Base-by-base conservation (phyloP, 495 filamentous ascomycete genomes). In the Penicillium paxilli region DNA sequence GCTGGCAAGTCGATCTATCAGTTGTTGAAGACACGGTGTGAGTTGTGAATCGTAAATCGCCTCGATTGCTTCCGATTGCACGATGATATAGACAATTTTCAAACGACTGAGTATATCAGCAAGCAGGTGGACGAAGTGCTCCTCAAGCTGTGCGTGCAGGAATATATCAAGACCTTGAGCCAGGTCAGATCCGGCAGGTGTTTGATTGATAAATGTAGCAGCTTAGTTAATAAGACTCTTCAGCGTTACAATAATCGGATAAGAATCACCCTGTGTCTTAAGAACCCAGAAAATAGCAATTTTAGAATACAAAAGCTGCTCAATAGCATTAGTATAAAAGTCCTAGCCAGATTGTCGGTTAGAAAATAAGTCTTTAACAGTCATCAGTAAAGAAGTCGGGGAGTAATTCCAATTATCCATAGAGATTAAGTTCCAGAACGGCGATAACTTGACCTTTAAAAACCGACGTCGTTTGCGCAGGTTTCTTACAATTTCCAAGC, bases 191-290 rank as follows among this genome's bases (percentile, higher is more conserved):
- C 25, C 25, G 10, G 10, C 25, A 4, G 25, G 25, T 28, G 25
- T 28, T 28, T 28, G 25, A 28, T 28, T 28, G 25, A 28, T 10
- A 28, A 28, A 28, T 28, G 25, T 28, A 28, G 25, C 44, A 26
- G 44, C 44, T n/a, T 46, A 23, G 23, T 46, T n/a, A 26, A 46
- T 25, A 28, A 46, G 44, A 19, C 44, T 46, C 26, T 46, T 46
- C 44, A 46, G 23, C 12, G 44, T 25, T 4, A 5, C 44, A 25
- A 46, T 25, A 6, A 19, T 12, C n/a, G 44, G 26, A 46, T 28
- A 14, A 14, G 21, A n/a, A n/a, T 46, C 44, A 28, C 26, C 44
- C 7, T 14, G 23, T 12, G 23, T 10, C 17, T 28, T 46, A n/a
- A 46, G 23, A 26, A 46, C 14, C 44, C 44, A 46, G 20, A 46